Evolutionary conservation across 2,329 filamentous ascomycete species (phyloP).

Genomic region (Byssoonygena ceratinophila): DNA sequence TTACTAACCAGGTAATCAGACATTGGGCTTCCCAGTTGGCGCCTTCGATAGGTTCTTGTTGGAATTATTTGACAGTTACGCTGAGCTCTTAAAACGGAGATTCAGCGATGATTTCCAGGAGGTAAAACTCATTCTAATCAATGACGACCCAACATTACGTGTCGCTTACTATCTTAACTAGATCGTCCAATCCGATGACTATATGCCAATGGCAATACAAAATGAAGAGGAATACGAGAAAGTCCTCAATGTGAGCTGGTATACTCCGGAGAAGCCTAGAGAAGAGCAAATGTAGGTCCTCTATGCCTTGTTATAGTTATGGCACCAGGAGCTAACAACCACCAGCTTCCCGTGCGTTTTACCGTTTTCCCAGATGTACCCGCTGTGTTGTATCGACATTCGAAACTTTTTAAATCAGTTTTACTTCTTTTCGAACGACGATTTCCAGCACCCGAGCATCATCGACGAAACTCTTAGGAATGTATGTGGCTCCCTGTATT

Average conservation of each 20-base stretch:
- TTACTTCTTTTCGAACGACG: slow-evolving; percentile 93
- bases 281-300: slow-evolving; percentile 60
- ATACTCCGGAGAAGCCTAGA: slow-evolving; percentile 66
- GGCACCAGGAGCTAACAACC: background rate
- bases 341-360: slow-evolving; percentile 81
- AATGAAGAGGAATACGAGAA: slow-evolving; percentile 87
- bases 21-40: slow-evolving; percentile 78
- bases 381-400: slow-evolving; percentile 94
- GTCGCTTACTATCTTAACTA: slow-evolving; percentile 19
- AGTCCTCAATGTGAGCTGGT: slow-evolving; percentile 93
- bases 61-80: slow-evolving; percentile 87
- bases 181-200: slow-evolving; percentile 83
- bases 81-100: slow-evolving; percentile 74
- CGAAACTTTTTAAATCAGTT: slow-evolving; percentile 96
- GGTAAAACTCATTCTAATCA: slow-evolving; percentile 34
- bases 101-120: slow-evolving; percentile 97
- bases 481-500: slow-evolving; percentile 38
- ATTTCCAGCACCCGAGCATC: slow-evolving; percentile 79
- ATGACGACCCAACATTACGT: background rate
- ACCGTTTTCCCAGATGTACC: slow-evolving; percentile 98
- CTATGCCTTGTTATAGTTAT: background rate
- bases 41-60: slow-evolving; percentile 75
- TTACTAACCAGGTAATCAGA: slow-evolving; percentile 39
- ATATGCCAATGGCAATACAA: slow-evolving; percentile 98
- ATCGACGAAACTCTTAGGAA: slow-evolving; percentile 85